Base-by-base conservation (phyloP, 78 protist species). In the Chrysochromulina tobinii region DNA sequence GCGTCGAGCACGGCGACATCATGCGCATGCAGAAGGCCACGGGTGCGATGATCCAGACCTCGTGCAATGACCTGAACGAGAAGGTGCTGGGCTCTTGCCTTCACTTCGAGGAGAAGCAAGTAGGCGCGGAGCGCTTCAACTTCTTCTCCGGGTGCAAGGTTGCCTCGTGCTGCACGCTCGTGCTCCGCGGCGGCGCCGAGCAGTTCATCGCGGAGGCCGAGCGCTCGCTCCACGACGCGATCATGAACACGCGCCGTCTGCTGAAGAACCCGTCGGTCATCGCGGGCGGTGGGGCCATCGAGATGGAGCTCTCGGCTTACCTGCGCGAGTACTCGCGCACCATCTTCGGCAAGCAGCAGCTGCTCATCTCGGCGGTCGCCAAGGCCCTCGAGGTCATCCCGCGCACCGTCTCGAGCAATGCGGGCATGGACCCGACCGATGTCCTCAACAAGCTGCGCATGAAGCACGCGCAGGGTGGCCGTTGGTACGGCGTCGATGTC, bases 241-340 rank as follows among this genome's bases (percentile, higher is more conserved):
- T 99, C 93, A 96, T 97, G 98, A 94, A 98, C 61, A 99, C 97
- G 53, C 89, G 98, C 57, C 89, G 99, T 12, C n/a, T 94, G 0
- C 97, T 98, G 20, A 97, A 96, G 21, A 53, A 81, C 25, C 69
- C 68, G 25, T 11, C 55, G 73, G 68, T 95, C 23, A 93, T 95
- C 27, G 96, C 99, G 11, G 99, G 99, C 25, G 99, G 99, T 72
- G 99, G 99, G 23, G 99, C 99, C 27, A 96, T 98, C 93, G 99
- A 99, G 90, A 98, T 98, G 99, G 99, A 97, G 90, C 57, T 99
- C 54, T 84, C 96, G 85, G 94, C 93, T 68, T 85, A 51, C 93
- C 91, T 99, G 61, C 93, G 98, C 55, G 99, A 97, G 23, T 23
- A 93, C 77, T 69, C 99, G 17, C 88, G 95, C 54, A 61, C 91